A percentile compares a stretch with the other conserved stretches of the same genome.
These are phyloP conservation scores for Hordeum marinum DNA, from an alignment of 176 grass and related monocot genomes.

Conservation along the genomic window DNA sequence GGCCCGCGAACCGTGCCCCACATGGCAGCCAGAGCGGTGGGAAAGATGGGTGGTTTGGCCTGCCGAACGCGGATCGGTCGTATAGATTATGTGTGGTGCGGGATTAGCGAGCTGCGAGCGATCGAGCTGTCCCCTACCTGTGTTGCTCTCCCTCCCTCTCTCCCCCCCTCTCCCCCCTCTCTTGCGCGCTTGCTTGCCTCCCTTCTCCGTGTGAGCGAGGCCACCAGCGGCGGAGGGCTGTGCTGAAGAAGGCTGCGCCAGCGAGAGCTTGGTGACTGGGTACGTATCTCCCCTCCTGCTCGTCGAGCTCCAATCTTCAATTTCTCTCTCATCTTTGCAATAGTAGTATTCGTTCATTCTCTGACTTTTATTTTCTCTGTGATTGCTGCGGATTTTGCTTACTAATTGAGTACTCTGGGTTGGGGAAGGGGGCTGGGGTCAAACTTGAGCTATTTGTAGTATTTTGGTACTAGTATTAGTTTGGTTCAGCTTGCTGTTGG, in stretches of 20 bases:
- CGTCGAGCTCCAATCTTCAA: background rate
- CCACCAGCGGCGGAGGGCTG: background rate
- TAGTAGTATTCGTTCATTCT: background rate
- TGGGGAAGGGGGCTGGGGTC: background rate
- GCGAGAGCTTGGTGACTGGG: slow-evolving; percentile 12
- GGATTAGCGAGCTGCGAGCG: slow-evolving; percentile 44
- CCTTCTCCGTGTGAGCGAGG: background rate
- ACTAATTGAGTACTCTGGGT: background rate
- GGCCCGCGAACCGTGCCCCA: fast-evolving
- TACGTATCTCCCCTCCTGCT: slow-evolving; percentile 14
- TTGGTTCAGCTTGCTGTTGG: background rate
- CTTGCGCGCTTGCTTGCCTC: slow-evolving; percentile 23
- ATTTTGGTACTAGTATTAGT: background rate
- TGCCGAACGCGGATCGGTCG: slow-evolving; percentile 19
- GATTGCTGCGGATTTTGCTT: background rate
- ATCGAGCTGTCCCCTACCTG: slow-evolving; percentile 57
- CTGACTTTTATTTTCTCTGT: background rate
- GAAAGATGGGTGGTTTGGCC: background rate
- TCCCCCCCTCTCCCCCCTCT: background rate
- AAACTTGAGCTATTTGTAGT: background rate
- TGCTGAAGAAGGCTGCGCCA: background rate
- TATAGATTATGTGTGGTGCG: slow-evolving; percentile 49
- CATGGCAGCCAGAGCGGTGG: background rate
- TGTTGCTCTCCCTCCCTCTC: background rate
- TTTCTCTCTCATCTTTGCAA: background rate